These are phyloP conservation scores for Maudiozyma saulgeensis DNA, from an alignment of 805 yeast genomes.

Conservation along the genomic window DNA sequence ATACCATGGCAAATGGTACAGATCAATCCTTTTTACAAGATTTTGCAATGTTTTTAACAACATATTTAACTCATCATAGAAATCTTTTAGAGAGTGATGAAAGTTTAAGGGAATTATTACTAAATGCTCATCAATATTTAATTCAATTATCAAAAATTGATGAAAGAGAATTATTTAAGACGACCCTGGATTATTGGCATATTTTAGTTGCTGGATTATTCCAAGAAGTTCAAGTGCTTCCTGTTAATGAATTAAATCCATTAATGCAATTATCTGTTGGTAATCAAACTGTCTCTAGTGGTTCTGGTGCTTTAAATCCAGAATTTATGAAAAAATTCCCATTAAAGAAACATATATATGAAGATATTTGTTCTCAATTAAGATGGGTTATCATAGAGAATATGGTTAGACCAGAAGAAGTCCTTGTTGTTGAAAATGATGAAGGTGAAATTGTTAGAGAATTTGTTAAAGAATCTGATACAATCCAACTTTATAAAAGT, in stretches of 20 bases:
- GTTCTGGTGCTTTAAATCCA: slow-evolving; percentile 83
- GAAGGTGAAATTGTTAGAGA: slow-evolving; percentile 99
- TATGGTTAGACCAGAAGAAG: slow-evolving; percentile 99
- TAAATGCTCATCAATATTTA: slow-evolving; percentile 70
- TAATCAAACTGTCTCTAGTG: slow-evolving; percentile 29
- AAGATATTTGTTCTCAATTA: slow-evolving; percentile 67
- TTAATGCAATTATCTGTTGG: slow-evolving; percentile 56
- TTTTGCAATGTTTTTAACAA: slow-evolving; percentile 83
- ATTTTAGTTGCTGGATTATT: slow-evolving; percentile 74
- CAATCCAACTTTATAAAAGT: slow-evolving; percentile 88
- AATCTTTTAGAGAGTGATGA: slow-evolving; percentile 50
- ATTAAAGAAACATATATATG: slow-evolving; percentile 76
- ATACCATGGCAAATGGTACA: slow-evolving; percentile 61
- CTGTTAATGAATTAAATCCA: slow-evolving; percentile 63
- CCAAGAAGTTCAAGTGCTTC: slow-evolving; percentile 76
- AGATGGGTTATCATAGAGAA: slow-evolving; percentile 91
- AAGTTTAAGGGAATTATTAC: slow-evolving; percentile 45
- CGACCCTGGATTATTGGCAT: slow-evolving; percentile 92
- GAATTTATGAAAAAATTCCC: slow-evolving; percentile 66
- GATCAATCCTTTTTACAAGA: slow-evolving; percentile 95
- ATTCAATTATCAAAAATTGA: slow-evolving; percentile 81
- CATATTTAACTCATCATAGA: slow-evolving; percentile 71
- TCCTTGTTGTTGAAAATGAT: slow-evolving; percentile 90
- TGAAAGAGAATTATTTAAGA: slow-evolving; percentile 92
- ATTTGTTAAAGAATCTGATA: slow-evolving; percentile 92